Conservation (phyloP, 306 rosid species). For the Vigna angularis region DNA sequence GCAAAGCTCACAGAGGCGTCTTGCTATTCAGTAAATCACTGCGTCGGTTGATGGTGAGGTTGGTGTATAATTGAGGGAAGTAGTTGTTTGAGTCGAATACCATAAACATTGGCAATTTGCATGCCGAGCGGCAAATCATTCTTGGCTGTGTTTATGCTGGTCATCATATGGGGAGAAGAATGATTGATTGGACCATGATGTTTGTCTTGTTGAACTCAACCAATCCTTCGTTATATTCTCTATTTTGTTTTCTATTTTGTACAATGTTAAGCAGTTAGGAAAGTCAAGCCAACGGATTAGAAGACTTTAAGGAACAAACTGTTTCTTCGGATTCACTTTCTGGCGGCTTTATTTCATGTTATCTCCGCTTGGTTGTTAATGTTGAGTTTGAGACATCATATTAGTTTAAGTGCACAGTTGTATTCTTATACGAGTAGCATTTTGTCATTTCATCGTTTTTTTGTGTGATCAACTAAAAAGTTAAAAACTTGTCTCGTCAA, state of each 20-base stretch:
- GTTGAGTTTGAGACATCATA: constrained; percentile 33
- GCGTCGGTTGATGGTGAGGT: constrained; percentile 41
- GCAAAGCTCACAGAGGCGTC: constrained; percentile 71
- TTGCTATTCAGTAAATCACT: constrained; percentile 70
- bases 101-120: constrained; percentile 53
- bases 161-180: constrained; percentile 50
- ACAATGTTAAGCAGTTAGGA: constrained; percentile 51
- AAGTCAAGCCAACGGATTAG: constrained; percentile 10
- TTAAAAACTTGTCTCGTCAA: not conserved
- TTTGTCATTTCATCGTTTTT: not conserved
- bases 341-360: constrained; percentile 31
- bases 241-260: constrained; percentile 47
- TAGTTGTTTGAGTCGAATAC: constrained; percentile 20
- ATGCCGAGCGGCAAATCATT: constrained; percentile 89
- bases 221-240: constrained; percentile 48
- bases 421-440: not conserved
- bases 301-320: constrained; percentile 24
- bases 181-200: constrained; percentile 38
- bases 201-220: constrained; percentile 43
- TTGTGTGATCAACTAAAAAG: not conserved
- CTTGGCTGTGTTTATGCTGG: constrained; percentile 74
- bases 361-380: constrained; percentile 24
- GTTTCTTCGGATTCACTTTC: constrained; percentile 31
- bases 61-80: constrained; percentile 38
- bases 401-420: not conserved